phyloP scores from a whole-genome alignment of 1,139 yeast genomes.

The Scheffersomyces segobiensis region DNA sequence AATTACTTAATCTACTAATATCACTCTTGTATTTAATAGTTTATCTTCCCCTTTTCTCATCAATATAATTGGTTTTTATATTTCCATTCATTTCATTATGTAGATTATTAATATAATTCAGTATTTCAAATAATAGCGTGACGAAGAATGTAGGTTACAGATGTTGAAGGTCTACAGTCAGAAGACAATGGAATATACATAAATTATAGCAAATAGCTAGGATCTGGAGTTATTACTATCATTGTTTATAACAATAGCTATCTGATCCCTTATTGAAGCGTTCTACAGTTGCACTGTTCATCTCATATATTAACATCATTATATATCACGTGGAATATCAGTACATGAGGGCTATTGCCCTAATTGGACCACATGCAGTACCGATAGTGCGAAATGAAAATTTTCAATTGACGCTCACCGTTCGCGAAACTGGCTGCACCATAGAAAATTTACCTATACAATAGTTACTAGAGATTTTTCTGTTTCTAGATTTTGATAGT shows the following conservation, averaged over 20 bases:
- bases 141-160: neutral
- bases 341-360: constrained; percentile 15
- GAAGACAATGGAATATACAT: neutral
- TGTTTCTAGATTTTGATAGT: constrained; percentile 13
- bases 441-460: constrained; percentile 1
- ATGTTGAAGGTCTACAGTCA: neutral
- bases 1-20: constrained; percentile 21
- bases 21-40: constrained; percentile 9
- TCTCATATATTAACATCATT: too few relatives aligned
- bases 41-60: constrained; percentile 5
- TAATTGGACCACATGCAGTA: neutral
- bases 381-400: constrained; percentile 9
- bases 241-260: neutral
- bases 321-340: constrained; percentile 5
- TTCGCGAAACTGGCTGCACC: neutral
- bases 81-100: constrained; percentile 9
- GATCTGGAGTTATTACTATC: neutral
- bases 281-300: too few relatives aligned
- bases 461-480: constrained; percentile 3
- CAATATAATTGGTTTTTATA: constrained; percentile 11
- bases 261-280: neutral
- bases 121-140: neutral
- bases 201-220: neutral
- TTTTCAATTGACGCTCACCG: constrained; percentile 10
- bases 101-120: constrained; percentile 6